Conservation (phyloP, 495 filamentous ascomycete species). For the Parachaetomium inaequale region DNA sequence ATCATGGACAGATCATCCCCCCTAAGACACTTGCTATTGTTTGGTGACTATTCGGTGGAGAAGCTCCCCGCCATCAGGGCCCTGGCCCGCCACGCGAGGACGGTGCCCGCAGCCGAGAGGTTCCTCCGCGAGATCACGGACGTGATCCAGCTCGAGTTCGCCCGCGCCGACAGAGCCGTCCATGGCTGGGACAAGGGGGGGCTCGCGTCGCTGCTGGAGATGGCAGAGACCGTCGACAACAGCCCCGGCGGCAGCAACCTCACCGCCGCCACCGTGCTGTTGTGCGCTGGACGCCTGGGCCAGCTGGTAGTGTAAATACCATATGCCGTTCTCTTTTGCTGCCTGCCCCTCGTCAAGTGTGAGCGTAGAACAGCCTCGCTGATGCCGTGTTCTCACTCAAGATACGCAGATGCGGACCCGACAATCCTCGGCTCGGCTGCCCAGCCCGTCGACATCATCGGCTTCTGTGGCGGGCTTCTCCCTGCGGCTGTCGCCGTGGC, state of each 20-base stretch:
- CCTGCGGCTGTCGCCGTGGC: background rate
- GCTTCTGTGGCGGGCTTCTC: background rate
- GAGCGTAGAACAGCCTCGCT: background rate
- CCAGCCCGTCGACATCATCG: background rate
- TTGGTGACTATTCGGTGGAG: background rate
- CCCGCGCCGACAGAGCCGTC: background rate
- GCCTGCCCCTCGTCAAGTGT: too few species aligned
- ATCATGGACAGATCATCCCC: background rate
- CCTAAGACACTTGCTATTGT: background rate
- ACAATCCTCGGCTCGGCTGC: background rate
- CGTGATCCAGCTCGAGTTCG: background rate
- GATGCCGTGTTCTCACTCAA: background rate
- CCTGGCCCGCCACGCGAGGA: background rate
- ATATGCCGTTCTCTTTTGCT: background rate
- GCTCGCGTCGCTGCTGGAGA: background rate
- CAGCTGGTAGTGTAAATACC: background rate
- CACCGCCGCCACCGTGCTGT: background rate
- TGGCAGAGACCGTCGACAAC: background rate
- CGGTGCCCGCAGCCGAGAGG: background rate
- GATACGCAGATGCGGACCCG: background rate
- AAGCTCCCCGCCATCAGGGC: background rate
- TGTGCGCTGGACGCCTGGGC: background rate
- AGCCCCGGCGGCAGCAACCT: background rate
- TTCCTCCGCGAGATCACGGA: background rate
- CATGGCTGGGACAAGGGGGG: background rate